Percentiles rank a stretch among this genome's conserved stretches.
Conservation (phyloP, 345 rosid species). For the Physaria fendleri region DNA sequence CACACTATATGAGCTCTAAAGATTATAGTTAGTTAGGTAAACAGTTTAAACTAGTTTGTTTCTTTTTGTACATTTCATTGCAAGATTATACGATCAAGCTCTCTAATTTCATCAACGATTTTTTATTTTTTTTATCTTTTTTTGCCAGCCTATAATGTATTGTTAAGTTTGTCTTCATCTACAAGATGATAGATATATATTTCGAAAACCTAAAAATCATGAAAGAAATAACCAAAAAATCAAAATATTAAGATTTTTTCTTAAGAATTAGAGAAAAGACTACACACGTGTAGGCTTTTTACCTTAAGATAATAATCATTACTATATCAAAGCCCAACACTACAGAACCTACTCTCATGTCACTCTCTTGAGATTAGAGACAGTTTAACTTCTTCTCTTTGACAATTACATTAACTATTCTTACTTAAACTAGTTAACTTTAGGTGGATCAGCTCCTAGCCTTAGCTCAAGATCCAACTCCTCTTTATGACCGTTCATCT, state of each 20-base stretch:
- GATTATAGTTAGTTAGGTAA: background rate
- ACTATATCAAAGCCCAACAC: conserved; percentile 30
- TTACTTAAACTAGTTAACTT: conserved; percentile 37
- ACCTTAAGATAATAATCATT: conserved; percentile 10
- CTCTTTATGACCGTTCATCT: conserved; percentile 31
- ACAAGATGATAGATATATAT: background rate
- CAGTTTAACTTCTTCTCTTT: conserved; percentile 12
- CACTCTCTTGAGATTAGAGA: conserved; percentile 21
- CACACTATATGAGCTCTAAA: background rate
- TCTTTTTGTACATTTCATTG: background rate
- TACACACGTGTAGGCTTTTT: conserved; percentile 5
- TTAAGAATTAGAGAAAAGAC: background rate
- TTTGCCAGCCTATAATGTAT: background rate
- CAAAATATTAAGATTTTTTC: background rate
- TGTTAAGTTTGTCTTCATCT: background rate
- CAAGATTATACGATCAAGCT: background rate
- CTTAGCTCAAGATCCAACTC: conserved; percentile 88
- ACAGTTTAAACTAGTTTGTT: background rate
- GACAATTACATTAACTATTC: conserved; percentile 18
- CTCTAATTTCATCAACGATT: background rate
- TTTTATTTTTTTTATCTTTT: background rate
- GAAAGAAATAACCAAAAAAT: background rate
- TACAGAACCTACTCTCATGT: conserved; percentile 16
- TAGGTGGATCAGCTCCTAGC: conserved; percentile 57
- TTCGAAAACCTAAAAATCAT: background rate